Base-by-base conservation (phyloP, 2,329 filamentous ascomycete species). In the Ambrosiella xylebori region DNA sequence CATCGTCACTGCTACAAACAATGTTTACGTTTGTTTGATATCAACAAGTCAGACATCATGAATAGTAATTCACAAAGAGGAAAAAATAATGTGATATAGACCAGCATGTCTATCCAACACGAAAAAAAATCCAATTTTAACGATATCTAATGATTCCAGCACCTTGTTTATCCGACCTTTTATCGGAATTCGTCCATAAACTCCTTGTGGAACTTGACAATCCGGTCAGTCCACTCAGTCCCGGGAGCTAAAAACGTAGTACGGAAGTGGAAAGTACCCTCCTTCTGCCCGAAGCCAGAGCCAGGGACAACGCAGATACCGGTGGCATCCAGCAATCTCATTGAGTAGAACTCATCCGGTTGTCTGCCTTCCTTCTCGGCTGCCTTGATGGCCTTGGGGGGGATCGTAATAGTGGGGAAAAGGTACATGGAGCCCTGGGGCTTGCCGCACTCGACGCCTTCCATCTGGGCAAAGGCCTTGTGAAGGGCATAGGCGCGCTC, bases 381-480 rank as follows among this genome's bases (percentile, higher is more conserved):
- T 13, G 86, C 87, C 63, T 84, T 83, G 62, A 84, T 71, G 45
- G 89, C 93, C 72, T 87, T 88, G 27, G 72, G 65, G 1, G 93
- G 81, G 27, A 98, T 76, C 39, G 76, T 81, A 72, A 98, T 95
- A 65, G 88, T 93, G 27, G 93, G 93, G 81, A 97, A 98, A 66
- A 98, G 85, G 75, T 98, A 98, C 93, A 98, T 98, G 68, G 86
- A 85, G 61, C 93, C 93, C 78, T 95, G 86, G 58, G 93, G 93
- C 64, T 82, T 78, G 65, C 86, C 85, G 72, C 90, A 95, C 69
- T 90, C 81, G 60, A 98, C 91, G 60, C 93, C 93, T 71, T 97
- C 91, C 93, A 98, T 97, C 68, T 88, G 74, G 70, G 82, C 76
- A 73, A 98, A 98, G 36, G 91, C 90, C 65, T 89, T 79, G 73